phyloP scores from a whole-genome alignment of 257 asterid species.

The Leonotis leonurus region DNA sequence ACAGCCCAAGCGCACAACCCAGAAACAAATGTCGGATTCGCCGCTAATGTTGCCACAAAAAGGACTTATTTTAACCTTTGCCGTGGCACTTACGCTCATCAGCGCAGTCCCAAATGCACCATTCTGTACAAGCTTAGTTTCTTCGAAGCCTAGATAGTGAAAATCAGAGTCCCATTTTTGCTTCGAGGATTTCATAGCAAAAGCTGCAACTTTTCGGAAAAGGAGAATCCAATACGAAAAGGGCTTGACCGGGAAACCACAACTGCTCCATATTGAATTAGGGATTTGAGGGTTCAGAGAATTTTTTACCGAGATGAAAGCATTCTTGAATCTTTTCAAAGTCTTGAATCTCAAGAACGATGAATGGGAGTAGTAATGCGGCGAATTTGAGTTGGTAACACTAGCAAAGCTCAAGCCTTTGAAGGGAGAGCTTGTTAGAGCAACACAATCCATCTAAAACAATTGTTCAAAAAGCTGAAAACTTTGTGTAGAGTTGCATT shows the following conservation, averaged over 20 bases:
- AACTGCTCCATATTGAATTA: conserved; percentile 29
- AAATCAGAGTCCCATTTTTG: conserved; percentile 30
- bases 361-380: conserved; percentile 12
- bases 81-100: conserved; percentile 69
- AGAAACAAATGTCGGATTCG: conserved; percentile 80
- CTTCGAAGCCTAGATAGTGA: conserved; percentile 10
- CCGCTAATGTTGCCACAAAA: conserved; percentile 62
- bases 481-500: conserved; percentile 1
- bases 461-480: background rate
- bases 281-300: conserved; percentile 28
- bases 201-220: conserved; percentile 33
- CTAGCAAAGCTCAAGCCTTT: conserved; percentile 20
- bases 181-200: conserved; percentile 36
- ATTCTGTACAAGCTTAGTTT: conserved; percentile 31
- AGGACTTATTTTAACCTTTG: conserved; percentile 80
- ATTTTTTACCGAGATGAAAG: conserved; percentile 16
- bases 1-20: conserved; percentile 60
- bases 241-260: conserved; percentile 32
- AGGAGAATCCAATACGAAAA: conserved; percentile 45
- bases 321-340: conserved; percentile 15
- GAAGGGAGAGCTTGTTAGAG: conserved; percentile 22
- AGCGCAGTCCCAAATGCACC: conserved; percentile 65
- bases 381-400: conserved; percentile 14
- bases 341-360: conserved; percentile 21
- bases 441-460: conserved; percentile 42